These are phyloP conservation scores for Pythium phragmitis DNA, from an alignment of 352 stramenopile genomes.

Conservation along the genomic window DNA sequence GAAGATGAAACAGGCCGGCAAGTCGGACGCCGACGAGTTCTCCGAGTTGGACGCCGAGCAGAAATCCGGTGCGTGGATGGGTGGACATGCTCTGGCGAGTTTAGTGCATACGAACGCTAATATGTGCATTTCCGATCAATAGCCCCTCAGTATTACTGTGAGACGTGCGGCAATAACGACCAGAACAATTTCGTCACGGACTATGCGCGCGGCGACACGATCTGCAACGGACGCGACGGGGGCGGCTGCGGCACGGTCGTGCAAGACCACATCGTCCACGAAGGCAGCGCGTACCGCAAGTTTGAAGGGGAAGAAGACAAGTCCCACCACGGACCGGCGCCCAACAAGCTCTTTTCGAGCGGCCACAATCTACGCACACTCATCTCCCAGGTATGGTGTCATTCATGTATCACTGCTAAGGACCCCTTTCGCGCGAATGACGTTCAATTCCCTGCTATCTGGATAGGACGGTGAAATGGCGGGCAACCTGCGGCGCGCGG, in stretches of 20 bases:
- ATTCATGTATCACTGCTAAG: background rate
- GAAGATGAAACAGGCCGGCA: constrained; percentile 89
- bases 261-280: constrained; percentile 94
- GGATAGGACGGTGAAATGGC: constrained; percentile 82
- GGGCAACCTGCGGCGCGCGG: constrained; percentile 75
- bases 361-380: constrained; percentile 95
- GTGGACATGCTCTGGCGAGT: background rate
- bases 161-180: constrained; percentile 86
- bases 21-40: constrained; percentile 88
- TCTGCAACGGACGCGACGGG: constrained; percentile 85
- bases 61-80: constrained; percentile 58
- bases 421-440: background rate
- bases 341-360: constrained; percentile 95
- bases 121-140: background rate
- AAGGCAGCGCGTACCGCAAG: constrained; percentile 95
- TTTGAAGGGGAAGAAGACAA: constrained; percentile 97
- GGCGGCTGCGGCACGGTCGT: constrained; percentile 93
- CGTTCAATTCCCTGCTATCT: background rate
- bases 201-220: constrained; percentile 85
- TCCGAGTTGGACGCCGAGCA: constrained; percentile 83
- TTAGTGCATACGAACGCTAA: too few relatives aligned
- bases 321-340: constrained; percentile 94
- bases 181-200: constrained; percentile 91
- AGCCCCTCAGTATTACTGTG: constrained; percentile 81
- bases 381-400: constrained; percentile 77